Evolutionary conservation across 495 filamentous ascomycete species (phyloP).

Genomic region (Rhizodiscina lignyota): DNA sequence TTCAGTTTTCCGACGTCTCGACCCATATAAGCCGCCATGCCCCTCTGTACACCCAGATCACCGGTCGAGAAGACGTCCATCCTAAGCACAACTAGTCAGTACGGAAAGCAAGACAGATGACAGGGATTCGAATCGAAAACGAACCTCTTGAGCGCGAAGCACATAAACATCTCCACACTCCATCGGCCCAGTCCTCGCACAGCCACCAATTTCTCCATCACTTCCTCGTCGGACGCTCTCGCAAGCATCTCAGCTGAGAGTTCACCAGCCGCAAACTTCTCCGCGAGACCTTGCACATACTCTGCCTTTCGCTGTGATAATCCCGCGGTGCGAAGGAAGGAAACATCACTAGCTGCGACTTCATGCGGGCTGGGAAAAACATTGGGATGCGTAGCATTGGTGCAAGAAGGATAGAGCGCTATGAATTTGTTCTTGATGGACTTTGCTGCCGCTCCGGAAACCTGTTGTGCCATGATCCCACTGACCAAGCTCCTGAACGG

Average conservation of each 20-base stretch:
- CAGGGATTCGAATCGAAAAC: too few relatives aligned
- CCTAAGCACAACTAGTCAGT: too few relatives aligned
- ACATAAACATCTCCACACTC: slow-evolving; percentile 96
- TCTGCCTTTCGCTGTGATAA: slow-evolving; percentile 88
- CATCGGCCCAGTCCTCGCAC: slow-evolving; percentile 78
- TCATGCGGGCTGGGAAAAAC: slow-evolving; percentile 73
- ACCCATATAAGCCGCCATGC: slow-evolving; percentile 78
- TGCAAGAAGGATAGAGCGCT: slow-evolving; percentile 42
- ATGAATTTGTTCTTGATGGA: slow-evolving; percentile 80
- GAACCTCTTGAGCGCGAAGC: slow-evolving; percentile 77
- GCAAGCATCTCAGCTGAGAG: slow-evolving; percentile 59
- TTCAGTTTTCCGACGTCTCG: slow-evolving; percentile 73
- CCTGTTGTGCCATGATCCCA: slow-evolving; percentile 91
- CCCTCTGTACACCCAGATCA: slow-evolving; percentile 80
- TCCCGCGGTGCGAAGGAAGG: slow-evolving; percentile 62
- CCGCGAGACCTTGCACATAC: slow-evolving; percentile 70
- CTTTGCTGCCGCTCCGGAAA: slow-evolving; percentile 77
- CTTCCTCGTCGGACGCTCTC: slow-evolving; percentile 66
- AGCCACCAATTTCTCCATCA: slow-evolving; percentile 64
- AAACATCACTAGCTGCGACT: slow-evolving; percentile 41
- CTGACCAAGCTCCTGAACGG: slow-evolving; percentile 69
- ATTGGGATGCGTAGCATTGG: too few relatives aligned
- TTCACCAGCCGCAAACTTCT: slow-evolving; percentile 61
- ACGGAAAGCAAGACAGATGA: too few relatives aligned
- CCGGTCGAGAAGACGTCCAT: slow-evolving; percentile 87